A percentile compares a stretch with the other conserved stretches of the same genome.
phyloP scores from a whole-genome alignment of 768 basidiomycete species.

The Trametes cinnabarina region DNA sequence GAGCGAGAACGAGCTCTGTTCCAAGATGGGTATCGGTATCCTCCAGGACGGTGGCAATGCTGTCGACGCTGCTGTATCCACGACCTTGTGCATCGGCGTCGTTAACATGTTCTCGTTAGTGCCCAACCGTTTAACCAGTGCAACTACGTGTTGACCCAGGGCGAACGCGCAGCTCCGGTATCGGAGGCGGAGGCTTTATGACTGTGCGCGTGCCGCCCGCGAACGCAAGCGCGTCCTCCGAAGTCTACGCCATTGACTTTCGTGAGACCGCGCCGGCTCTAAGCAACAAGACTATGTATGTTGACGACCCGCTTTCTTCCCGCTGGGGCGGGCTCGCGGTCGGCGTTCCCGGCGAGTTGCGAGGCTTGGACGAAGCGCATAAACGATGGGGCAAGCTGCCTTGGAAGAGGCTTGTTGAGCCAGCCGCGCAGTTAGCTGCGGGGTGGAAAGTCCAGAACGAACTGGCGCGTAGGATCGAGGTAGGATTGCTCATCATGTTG shows the following conservation, averaged over 20 bases:
- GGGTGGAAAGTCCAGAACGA: conserved; percentile 82
- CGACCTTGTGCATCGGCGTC: conserved; percentile 76
- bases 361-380: conserved; percentile 84
- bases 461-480: conserved; percentile 69
- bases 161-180: conserved; percentile 54
- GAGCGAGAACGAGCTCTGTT: conserved; percentile 83
- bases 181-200: conserved; percentile 90
- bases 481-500: conserved; percentile 26
- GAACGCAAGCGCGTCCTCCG: conserved; percentile 41
- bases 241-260: conserved; percentile 79
- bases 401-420: conserved; percentile 77
- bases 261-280: conserved; percentile 80
- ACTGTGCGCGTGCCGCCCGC: conserved; percentile 70
- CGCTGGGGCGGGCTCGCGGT: conserved; percentile 78
- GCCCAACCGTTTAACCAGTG: neutral
- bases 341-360: conserved; percentile 89
- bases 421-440: conserved; percentile 68
- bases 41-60: conserved; percentile 87
- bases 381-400: conserved; percentile 75
- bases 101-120: conserved; percentile 90
- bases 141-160: neutral
- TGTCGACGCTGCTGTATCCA: conserved; percentile 80
- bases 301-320: conserved; percentile 48
- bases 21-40: conserved; percentile 75
- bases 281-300: conserved; percentile 78